Base-by-base conservation (phyloP, 192 early-diverging fungal species). In the Polychytrium aggregatum region DNA sequence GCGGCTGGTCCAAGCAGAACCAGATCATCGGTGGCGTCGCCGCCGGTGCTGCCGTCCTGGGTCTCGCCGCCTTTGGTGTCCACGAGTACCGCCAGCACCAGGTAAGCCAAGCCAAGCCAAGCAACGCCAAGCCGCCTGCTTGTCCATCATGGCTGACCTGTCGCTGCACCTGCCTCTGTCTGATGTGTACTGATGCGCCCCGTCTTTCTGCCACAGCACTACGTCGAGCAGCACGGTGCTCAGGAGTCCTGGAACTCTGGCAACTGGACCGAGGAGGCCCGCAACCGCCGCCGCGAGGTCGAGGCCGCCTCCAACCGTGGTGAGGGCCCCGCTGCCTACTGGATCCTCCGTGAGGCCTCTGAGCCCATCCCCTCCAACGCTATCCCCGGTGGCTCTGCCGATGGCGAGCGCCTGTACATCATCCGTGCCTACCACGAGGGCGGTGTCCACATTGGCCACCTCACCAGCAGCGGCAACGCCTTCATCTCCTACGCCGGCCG, bases 381-480 rank as follows among this genome's bases (percentile, higher is more conserved):
- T 28, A 78, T 83, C 46, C 67, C 66, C 25, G 69, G 71, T 25
- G 81, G 81, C 2, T 62, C 71, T 17, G 81, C 46, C 7, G 72
- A 80, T 53, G 74, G 72, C 20, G 67, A 57, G 31, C 78, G 78
- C 8, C 61, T 83, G 50, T 83, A 79, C 62, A 67, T 77, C 31
- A 74, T 61, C 17, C 73, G 67, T 16, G 64, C 70, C 2, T 62
- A 56, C 41, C 66, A 77, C 64, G 31, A 55, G 30, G 49, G 57
- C 16, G 63, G 57, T 20, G 51, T 62, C 33, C 68, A 71, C 48
- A 45, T 71, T 21, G 68, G 68, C 25, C 60, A 61, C 26, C 31
- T 34, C 41, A 41, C 46, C 20, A 25, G 18, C 18, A 31, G 31
- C 31, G 4, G 31, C 6, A 33, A 41, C 17, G 62, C 62, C 41